Base-by-base conservation (phyloP, 2,329 filamentous ascomycete genomes). In the Penicillium sp. region DNA sequence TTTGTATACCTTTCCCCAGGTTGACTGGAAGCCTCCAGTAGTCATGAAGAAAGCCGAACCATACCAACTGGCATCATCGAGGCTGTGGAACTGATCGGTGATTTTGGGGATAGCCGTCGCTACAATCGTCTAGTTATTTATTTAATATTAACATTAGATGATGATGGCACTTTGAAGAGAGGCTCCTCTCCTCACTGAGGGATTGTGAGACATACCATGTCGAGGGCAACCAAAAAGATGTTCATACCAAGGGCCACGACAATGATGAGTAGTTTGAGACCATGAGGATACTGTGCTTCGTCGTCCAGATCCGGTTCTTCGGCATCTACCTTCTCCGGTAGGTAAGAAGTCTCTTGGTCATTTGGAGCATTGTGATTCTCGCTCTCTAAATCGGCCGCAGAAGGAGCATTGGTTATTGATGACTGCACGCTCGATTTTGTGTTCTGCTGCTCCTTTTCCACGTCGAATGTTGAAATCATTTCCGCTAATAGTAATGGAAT, bases 41-140 rank as follows among this genome's bases (percentile, higher is more conserved):
- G 72, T 73, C 42, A 78, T 55, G 50, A 78, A 72, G 55, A 69
- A 76, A 0, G 70, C 73, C 12, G 68, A 70, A 3, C 70, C 73
- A 56, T 77, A 77, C 74, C 73, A 77, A 2, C 66, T 68, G 6
- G 74, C 64, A 41, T 74, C 60, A 19, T 70, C 60, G 3, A 76
- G 60, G 6, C 54, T 59, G 51, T 67, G 56, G 42, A 72, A 72
- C 19, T 71, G 44, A 33, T 31, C 29, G 29, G 29, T 31, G 12
- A 31, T 31, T 13, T 31, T 31, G 12, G 29, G 29, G 12, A 31
- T 69, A 15, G 72, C 59, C 1, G 44, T 55, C 5, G 52, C 36
- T 3, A 55, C 19, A 17, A 55, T 55, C 8, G 52, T 55, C 43
- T 47, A n/a, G n/a, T n/a, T n/a, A 15, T 42, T 15, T 23, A 17